Conservation (phyloP, 371 early-diverging fungal species). For the Polyrhizophydium stewartii region DNA sequence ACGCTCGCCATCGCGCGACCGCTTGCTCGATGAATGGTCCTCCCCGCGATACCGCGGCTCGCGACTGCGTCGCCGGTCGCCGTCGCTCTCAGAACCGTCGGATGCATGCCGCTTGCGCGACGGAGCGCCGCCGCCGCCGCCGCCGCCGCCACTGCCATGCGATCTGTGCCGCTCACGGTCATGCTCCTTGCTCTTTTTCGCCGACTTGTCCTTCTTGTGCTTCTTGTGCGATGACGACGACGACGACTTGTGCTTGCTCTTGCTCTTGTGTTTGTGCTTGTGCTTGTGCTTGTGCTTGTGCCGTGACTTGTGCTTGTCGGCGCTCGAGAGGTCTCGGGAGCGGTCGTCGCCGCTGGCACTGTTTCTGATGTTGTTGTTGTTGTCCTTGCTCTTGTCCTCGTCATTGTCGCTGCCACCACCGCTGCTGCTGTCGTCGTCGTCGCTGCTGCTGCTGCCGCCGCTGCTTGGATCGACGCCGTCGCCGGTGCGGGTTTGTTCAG, state of each 20-base stretch:
- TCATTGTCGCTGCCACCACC: constrained; percentile 19
- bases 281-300: constrained; percentile 24
- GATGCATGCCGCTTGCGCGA: background rate
- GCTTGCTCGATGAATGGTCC: too few species aligned
- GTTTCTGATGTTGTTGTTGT: background rate
- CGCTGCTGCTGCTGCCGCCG: constrained; percentile 16
- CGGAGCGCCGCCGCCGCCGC: background rate
- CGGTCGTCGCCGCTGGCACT: too few species aligned
- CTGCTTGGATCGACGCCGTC: constrained; percentile 6
- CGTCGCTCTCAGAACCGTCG: background rate
- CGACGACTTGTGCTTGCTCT: background rate
- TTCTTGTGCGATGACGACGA: too few species aligned
- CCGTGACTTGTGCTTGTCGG: too few species aligned
- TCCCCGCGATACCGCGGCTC: too few species aligned
- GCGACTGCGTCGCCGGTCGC: background rate
- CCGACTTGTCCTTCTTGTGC: too few species aligned
- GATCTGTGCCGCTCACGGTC: too few species aligned
- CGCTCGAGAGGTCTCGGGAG: too few species aligned
- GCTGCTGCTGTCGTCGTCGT: constrained; percentile 13
- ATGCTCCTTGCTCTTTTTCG: too few species aligned
- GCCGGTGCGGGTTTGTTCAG: too few species aligned
- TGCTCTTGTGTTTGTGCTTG: background rate
- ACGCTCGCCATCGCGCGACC: too few species aligned
- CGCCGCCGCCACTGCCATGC: background rate
- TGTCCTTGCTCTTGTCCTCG: constrained; percentile 12